Base-by-base conservation (phyloP, 768 basidiomycete genomes). In the Amanita jacksonii region DNA sequence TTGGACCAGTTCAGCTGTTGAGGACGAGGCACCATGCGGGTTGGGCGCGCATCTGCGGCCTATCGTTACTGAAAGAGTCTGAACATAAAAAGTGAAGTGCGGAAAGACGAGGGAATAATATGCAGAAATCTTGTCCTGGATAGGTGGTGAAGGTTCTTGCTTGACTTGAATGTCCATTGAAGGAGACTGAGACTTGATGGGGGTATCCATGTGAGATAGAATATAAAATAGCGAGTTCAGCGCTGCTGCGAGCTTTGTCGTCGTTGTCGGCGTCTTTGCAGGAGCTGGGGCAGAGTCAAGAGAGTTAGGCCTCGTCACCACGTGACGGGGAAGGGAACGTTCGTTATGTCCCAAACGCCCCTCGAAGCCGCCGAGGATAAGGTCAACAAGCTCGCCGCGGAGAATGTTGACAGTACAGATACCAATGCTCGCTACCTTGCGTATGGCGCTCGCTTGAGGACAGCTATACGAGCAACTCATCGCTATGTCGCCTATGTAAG, bases 31-130 rank as follows among this genome's bases (percentile, higher is more conserved):
- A 46, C 67, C 59, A 41, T 57, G 67, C 5, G 64, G 54, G 46
- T 67, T 68, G 9, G 80, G 78, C 23, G 76, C 74, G 58, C 86
- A 89, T 51, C 90, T 77, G 33, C 96, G 79, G 32, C 96, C 96
- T 61, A 99, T 93, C 46, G 90, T 90, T 53, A 96, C 85, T 31
- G 78, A 81, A 51, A 96, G 81, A 16, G 90, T 97, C 67, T 96
- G 88, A 45, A 99, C 85, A 70, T 93, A 99, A 67, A 96, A 98
- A 44, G 89, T 89, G 66, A 92, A 93, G 60, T 82, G 78, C 24
- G 88, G 88, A 59, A 96, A 96, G 61, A 90, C 86, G 46, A 94
- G 83, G 59, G 83, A 85, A 66, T 91, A 93, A 59, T 92, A 94
- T 49, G 91, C 91, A 60, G 82, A 81, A 58, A 91, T 89, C 76